Evolutionary conservation across 2,329 filamentous ascomycete genomes (phyloP).

Genomic region (Trichophaea hybrida): DNA sequence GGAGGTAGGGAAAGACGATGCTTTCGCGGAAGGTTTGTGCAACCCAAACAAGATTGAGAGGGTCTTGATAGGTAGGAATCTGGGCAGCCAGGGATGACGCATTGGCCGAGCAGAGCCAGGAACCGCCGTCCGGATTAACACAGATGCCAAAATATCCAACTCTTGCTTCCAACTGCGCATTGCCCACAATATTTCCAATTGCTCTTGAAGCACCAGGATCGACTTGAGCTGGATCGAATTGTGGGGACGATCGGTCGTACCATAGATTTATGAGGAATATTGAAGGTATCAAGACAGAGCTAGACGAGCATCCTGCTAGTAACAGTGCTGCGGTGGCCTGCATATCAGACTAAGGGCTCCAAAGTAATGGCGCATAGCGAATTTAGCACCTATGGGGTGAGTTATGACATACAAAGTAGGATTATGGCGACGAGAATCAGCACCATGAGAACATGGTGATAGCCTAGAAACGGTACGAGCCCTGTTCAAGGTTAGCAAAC

Average conservation of each 20-base stretch:
- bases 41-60: constrained; percentile 92
- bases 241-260: constrained; percentile 74
- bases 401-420: constrained; percentile 60
- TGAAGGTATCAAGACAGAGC: constrained; percentile 80
- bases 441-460: constrained; percentile 90
- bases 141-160: constrained; percentile 98
- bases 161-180: constrained; percentile 70
- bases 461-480: constrained; percentile 54
- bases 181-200: constrained; percentile 78
- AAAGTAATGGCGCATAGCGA: background rate
- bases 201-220: constrained; percentile 75
- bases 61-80: constrained; percentile 80
- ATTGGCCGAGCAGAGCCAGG: constrained; percentile 94
- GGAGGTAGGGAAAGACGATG: constrained; percentile 92
- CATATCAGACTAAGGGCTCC: background rate
- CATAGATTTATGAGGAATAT: constrained; percentile 98
- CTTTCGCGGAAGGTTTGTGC: constrained; percentile 95
- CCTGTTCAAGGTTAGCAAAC: constrained; percentile 32
- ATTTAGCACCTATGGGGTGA: background rate
- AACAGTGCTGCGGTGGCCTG: constrained; percentile 53
- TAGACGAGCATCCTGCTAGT: constrained; percentile 90
- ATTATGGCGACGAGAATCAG: constrained; percentile 88
- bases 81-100: constrained; percentile 84
- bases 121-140: constrained; percentile 76
- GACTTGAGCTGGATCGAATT: constrained; percentile 73